Conservation (phyloP, 2,329 filamentous ascomycete genomes). For the Myrmaecium sp. region DNA sequence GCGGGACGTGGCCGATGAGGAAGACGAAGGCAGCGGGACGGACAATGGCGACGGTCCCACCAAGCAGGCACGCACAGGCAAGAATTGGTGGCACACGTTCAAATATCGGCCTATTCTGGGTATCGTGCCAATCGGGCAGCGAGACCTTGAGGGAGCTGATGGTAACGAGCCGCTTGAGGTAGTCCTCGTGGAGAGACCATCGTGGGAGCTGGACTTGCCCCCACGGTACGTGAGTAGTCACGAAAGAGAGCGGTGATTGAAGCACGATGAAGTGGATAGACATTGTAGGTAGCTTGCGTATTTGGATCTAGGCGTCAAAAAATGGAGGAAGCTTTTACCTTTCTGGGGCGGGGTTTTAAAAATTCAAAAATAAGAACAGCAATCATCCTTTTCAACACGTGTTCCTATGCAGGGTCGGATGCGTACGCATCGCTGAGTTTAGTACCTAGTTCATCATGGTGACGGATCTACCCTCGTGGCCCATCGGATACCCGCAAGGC, state of each 20-base stretch:
- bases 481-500: too few species aligned
- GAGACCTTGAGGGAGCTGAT: constrained; percentile 32
- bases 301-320: not conserved
- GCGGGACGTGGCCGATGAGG: constrained; percentile 10
- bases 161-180: constrained; percentile 46
- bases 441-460: too few species aligned
- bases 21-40: constrained; percentile 7
- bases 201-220: constrained; percentile 65
- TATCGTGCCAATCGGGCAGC: constrained; percentile 36
- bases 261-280: too few species aligned
- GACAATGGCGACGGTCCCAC: constrained; percentile 3
- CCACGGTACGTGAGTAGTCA: constrained; percentile 37
- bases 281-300: not conserved
- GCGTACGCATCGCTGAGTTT: too few species aligned
- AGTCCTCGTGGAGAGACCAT: constrained; percentile 71
- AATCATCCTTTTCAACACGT: too few species aligned
- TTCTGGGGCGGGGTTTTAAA: too few species aligned
- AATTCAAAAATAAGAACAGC: too few species aligned
- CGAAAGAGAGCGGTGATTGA: constrained; percentile 8
- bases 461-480: too few species aligned
- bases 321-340: not conserved
- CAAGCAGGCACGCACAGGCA: constrained; percentile 10
- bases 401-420: too few species aligned
- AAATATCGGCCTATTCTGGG: constrained; percentile 92
- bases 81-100: constrained; percentile 59